Conservation (phyloP, 306 rosid species). For the Malus orientalis region DNA sequence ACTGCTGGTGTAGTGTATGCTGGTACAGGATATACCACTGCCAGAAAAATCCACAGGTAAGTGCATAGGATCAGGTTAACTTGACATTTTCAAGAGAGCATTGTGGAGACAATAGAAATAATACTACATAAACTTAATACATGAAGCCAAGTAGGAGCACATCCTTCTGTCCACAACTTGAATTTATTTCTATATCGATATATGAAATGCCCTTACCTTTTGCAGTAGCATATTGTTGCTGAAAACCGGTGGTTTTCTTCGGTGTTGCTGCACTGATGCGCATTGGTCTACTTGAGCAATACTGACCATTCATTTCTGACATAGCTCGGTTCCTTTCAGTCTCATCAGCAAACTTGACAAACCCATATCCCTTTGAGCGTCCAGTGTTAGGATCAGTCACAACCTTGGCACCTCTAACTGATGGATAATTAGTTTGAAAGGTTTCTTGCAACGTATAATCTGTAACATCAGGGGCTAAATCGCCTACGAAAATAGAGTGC, state of each 20-base stretch:
- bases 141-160: neutral
- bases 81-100: neutral
- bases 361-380: slow-evolving; percentile 84
- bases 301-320: slow-evolving; percentile 85
- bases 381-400: slow-evolving; percentile 83
- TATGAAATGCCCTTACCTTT: slow-evolving; percentile 34
- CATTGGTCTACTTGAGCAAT: slow-evolving; percentile 89
- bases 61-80: neutral
- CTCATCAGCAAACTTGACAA: slow-evolving; percentile 86
- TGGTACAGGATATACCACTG: slow-evolving; percentile 56
- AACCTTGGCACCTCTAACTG: slow-evolving; percentile 89
- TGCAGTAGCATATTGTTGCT: slow-evolving; percentile 48
- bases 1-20: slow-evolving; percentile 60
- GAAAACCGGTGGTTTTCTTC: slow-evolving; percentile 56
- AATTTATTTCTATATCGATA: neutral
- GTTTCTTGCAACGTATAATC: slow-evolving; percentile 82
- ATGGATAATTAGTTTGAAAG: slow-evolving; percentile 58
- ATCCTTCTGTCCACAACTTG: neutral
- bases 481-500: slow-evolving; percentile 87
- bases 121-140: neutral
- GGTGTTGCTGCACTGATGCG: slow-evolving; percentile 91
- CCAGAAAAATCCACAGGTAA: slow-evolving; percentile 7
- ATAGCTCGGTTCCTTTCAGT: slow-evolving; percentile 78
- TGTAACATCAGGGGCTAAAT: slow-evolving; percentile 88
- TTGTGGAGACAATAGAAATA: neutral